These are phyloP conservation scores for Trapa bicornis DNA, from an alignment of 345 rosid genomes.

Conservation along the genomic window DNA sequence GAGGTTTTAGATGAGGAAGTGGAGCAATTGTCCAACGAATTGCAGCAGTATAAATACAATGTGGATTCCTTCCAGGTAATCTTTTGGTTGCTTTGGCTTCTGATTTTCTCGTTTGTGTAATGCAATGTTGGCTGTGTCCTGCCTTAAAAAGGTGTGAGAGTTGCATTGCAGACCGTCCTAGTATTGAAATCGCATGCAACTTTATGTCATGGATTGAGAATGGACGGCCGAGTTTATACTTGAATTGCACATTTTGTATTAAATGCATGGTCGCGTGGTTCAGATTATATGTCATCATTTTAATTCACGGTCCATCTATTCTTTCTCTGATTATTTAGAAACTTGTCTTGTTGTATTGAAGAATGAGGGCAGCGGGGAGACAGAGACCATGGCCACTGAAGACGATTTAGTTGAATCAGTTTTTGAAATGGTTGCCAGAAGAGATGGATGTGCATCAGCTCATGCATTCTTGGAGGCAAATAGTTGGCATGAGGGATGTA, in stretches of 20 bases:
- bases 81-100: background rate
- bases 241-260: background rate
- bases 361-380: conserved; percentile 23
- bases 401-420: conserved; percentile 33
- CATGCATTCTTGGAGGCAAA: conserved; percentile 43
- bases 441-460: conserved; percentile 29
- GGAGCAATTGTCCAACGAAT: conserved; percentile 29
- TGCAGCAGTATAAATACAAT: conserved; percentile 27
- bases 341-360: conserved; percentile 6
- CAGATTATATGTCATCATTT: background rate
- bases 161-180: background rate
- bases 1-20: conserved; percentile 48
- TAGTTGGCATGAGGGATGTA: conserved; percentile 28
- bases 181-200: background rate
- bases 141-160: background rate
- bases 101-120: background rate
- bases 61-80: conserved; percentile 29
- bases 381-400: conserved; percentile 19
- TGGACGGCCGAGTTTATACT: background rate
- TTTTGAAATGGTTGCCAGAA: conserved; percentile 20
- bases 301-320: background rate
- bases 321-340: background rate
- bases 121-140: background rate
- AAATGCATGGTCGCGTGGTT: background rate
- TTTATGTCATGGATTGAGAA: background rate